Evolutionary conservation across 208 protist species (phyloP).

Genomic region (Trypanosoma brucei): DNA sequence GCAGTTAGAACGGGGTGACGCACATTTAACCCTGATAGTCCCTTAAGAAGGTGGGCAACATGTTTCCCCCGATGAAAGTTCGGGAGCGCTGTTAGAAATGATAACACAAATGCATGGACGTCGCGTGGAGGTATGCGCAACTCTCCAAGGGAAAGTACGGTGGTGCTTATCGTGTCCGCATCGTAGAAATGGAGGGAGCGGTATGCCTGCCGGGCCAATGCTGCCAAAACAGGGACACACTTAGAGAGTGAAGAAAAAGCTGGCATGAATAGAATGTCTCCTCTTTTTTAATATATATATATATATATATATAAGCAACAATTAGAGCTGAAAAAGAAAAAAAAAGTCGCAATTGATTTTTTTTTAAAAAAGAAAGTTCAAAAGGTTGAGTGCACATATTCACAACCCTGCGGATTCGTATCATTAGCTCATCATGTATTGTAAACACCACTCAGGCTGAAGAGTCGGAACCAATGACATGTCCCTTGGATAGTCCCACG

Average conservation of each 20-base stretch:
- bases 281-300: not conserved
- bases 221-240: not conserved
- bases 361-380: not conserved
- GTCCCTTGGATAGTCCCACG: no score
- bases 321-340: no score
- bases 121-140: constrained; percentile 13
- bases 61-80: constrained; percentile 16
- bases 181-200: constrained; percentile 28
- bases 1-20: constrained; percentile 36
- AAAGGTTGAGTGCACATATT: not conserved
- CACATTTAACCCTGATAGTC: constrained; percentile 29
- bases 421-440: no score
- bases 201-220: constrained; percentile 19
- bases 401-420: not conserved
- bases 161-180: constrained; percentile 14
- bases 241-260: not conserved
- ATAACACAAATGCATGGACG: constrained; percentile 13
- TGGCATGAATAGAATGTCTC: not conserved
- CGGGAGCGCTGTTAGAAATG: constrained; percentile 21
- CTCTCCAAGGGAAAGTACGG: constrained; percentile 24
- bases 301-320: no score
- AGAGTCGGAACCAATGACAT: no score
- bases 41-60: constrained; percentile 25
- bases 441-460: no score
- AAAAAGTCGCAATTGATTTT: no score